Base-by-base conservation (phyloP, 306 rosid genomes). In the Luffa aegyptiaca region DNA sequence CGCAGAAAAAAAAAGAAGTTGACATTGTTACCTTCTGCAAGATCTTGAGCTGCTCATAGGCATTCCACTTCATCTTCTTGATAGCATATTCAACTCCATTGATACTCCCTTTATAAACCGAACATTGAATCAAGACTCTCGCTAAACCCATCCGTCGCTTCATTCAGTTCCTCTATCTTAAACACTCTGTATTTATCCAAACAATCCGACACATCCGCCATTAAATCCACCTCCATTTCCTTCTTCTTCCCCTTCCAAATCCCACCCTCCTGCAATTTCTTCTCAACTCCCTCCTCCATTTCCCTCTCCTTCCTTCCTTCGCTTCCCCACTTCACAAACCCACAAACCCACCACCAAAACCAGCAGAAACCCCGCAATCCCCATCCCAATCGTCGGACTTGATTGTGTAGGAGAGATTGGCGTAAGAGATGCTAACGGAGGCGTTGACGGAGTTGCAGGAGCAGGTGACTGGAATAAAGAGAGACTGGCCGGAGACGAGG, bases 11-110 rank as follows among this genome's bases (percentile, higher is more conserved):
- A 1, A 56, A 41, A 75, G 41, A 26, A 71, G 26, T 18, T 17
- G 4, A 1, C 31, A 2, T 11, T 36, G 13, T 79, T 88, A 95
- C 98, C 98, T 92, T 95, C 86, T 95, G 97, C 79, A 95, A 89
- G 84, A 95, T 95, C 92, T 95, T 95, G 89, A 95, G 98, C 80
- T 95, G 96, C 72, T 92, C 98, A 51, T 83, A 90, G 44, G 96
- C 98, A 80, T 91, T 87, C 97, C 98, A 95, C 31, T 89, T 91
- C 98, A 95, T 95, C 97, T 90, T 92, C 93, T 92, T 92, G 79
- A 95, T 91, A 6, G 98, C 97, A 78, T 42, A 91, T 33, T 87
- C 79, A 18, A 87, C 89, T 8, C 93, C 97, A 51, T 79, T 87
- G 63, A 92, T 88, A 4, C 31, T 2, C 0, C 96, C 98, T 85